These are phyloP conservation scores for Rhizomucor pusillus DNA, from an alignment of 371 early-diverging fungal genomes.

Conservation along the genomic window DNA sequence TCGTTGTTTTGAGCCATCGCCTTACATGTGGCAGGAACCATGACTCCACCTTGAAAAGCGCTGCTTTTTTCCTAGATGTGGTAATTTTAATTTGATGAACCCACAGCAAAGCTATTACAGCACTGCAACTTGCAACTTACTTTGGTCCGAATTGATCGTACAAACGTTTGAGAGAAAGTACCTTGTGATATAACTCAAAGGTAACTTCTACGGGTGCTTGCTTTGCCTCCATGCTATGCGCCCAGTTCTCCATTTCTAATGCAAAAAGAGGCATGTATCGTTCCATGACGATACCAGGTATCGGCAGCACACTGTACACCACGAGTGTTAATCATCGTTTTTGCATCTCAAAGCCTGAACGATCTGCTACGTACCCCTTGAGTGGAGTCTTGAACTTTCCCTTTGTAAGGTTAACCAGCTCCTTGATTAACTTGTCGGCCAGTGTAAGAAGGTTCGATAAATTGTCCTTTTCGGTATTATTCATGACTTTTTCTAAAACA, in stretches of 20 bases:
- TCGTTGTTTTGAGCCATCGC: constrained; percentile 58
- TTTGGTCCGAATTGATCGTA: constrained; percentile 49
- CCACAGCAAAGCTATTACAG: no score
- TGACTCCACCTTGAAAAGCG: constrained; percentile 58
- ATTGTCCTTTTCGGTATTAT: constrained; percentile 20
- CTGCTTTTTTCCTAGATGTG: constrained; percentile 35
- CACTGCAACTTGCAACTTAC: constrained; percentile 27
- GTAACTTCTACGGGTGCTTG: constrained; percentile 47
- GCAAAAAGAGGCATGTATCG: constrained; percentile 55
- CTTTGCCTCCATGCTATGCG: constrained; percentile 37
- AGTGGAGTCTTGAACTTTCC: constrained; percentile 40
- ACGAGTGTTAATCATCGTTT: background rate
- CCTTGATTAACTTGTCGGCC: constrained; percentile 48
- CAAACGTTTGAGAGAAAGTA: constrained; percentile 41
- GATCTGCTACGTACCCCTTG: constrained; percentile 29
- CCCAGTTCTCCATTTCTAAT: constrained; percentile 54
- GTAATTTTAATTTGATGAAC: background rate
- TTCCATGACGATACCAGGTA: constrained; percentile 48
- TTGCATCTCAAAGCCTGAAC: background rate
- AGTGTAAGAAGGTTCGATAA: constrained; percentile 38
- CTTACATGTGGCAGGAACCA: constrained; percentile 66
- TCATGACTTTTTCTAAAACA: constrained; percentile 29
- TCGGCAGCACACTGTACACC: constrained; percentile 25
- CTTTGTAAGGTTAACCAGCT: constrained; percentile 36
- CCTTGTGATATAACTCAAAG: constrained; percentile 53